Evolutionary conservation across 495 filamentous ascomycete species (phyloP).

Genomic region (Podospora pseudopauciseta): DNA sequence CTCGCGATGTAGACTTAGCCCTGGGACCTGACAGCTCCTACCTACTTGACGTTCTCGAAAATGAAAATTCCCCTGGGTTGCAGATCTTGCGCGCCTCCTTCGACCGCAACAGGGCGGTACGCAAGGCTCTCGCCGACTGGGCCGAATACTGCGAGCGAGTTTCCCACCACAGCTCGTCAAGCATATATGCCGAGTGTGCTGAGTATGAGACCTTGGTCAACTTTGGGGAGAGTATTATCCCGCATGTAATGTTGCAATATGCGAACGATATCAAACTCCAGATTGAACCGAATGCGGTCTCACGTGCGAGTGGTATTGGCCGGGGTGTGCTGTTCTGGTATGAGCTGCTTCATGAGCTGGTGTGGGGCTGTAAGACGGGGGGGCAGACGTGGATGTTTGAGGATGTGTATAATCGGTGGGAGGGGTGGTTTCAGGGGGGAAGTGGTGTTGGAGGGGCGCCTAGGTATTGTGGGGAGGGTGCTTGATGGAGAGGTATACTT

Average conservation of each 20-base stretch:
- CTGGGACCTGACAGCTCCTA: background rate
- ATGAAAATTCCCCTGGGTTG: background rate
- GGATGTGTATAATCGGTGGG: slow-evolving; percentile 1
- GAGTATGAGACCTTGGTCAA: slow-evolving; percentile 13
- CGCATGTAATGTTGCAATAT: slow-evolving; percentile 14
- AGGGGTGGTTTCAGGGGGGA: background rate
- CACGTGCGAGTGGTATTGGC: background rate
- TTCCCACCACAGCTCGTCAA: background rate
- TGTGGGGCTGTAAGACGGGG: slow-evolving; percentile 16
- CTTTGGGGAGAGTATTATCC: slow-evolving; percentile 15
- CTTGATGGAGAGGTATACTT: background rate
- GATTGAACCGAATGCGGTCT: background rate
- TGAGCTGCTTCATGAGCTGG: slow-evolving; percentile 17
- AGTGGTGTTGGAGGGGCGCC: background rate
- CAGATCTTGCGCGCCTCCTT: background rate
- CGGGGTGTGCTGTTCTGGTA: slow-evolving; percentile 8
- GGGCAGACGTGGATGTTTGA: background rate
- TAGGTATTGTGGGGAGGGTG: background rate
- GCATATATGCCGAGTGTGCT: slow-evolving; percentile 8
- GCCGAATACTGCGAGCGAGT: slow-evolving; percentile 9
- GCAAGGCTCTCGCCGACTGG: slow-evolving; percentile 10
- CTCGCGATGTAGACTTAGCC: background rate
- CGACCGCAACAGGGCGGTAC: slow-evolving; percentile 4
- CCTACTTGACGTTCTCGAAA: too few relatives aligned
- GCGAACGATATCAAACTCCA: background rate